Evolutionary conservation across 192 early-diverging fungal species (phyloP), one percentile per base, ranked within the genome.

Genomic region (Ambispora gerdemannii): DNA sequence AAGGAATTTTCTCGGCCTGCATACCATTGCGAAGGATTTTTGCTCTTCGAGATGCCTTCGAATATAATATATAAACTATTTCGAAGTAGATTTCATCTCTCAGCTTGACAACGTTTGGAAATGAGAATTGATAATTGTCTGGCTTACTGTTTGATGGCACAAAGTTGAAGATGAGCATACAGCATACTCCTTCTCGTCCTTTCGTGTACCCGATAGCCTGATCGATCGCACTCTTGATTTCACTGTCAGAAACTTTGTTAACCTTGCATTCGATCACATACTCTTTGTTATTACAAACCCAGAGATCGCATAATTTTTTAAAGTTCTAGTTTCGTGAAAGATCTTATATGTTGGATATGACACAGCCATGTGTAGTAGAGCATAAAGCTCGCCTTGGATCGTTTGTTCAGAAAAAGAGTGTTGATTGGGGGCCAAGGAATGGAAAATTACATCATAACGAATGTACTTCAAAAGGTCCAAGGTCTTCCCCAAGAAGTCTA

Each of bases 51-150:
- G 28, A 13, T 60, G 58, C 32, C 32, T 60, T 0, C 27, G 31
- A 61, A 34, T 34, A 34, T 33, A 61, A 61, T 61, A 61, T 61
- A 61, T 61, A 17, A 2, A 61, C 59, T 33, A 17, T 61, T 61
- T 61, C 59, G 33, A 61, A 61, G 3, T 61, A 7, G 31, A 61
- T 33, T 3, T 61, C 59, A 0, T 34, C 31, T 34, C 56, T 59
- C 17, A 0, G 59, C 1, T 61, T 34, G 3, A 3, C n/a, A 11
- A 59, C 56, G 30, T 30, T 34, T 15, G 17, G 20, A 61, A 61
- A 61, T n/a, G n/a, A 61, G n/a, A 61, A 34, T 61, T 34, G 1
- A 62, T 8, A 2, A 34, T 62, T 8, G 20, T 34, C 6, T 11
- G 17, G 2, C 0, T n/a, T 62, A 62, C 60, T 62, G 19, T 62